Conservation (phyloP, 1,284 basidiomycete genomes). For the Testicularia cyperi region DNA sequence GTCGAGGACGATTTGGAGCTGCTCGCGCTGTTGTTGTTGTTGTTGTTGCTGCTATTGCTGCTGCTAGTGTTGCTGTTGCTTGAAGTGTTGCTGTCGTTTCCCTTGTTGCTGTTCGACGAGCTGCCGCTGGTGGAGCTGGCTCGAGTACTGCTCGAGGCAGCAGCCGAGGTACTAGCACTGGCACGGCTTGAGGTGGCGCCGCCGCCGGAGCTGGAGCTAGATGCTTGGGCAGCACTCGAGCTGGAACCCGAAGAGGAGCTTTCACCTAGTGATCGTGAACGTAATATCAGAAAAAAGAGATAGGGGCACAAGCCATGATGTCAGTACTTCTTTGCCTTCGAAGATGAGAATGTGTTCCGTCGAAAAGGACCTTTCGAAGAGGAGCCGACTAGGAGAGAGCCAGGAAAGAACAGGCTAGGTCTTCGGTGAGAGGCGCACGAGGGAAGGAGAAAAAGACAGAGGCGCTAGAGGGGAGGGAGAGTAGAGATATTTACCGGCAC, state of each 20-base stretch:
- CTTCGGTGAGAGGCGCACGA: not conserved
- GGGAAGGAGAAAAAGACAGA: not conserved
- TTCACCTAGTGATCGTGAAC: too few species aligned
- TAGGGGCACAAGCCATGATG: too few species aligned
- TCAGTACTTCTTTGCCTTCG: too few species aligned
- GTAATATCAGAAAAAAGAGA: too few species aligned
- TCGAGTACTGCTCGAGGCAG: not conserved
- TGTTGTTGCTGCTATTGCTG: conserved; percentile 4
- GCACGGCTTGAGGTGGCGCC: too few species aligned
- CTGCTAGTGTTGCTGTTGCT: conserved; percentile 1
- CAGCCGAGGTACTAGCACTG: not conserved
- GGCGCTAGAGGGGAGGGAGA: not conserved
- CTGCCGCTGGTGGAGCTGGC: not conserved
- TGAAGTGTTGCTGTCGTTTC: not conserved
- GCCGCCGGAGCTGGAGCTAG: too few species aligned
- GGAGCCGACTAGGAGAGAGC: too few species aligned
- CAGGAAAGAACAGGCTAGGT: not conserved
- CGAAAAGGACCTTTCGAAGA: too few species aligned
- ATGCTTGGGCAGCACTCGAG: too few species aligned
- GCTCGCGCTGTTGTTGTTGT: conserved; percentile 7
- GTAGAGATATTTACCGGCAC: conserved; percentile 37
- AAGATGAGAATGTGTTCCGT: too few species aligned
- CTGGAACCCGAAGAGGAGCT: too few species aligned
- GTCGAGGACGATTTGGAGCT: conserved; percentile 7
- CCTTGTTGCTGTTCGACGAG: not conserved